Base-by-base conservation (phyloP, 129 eudicot genomes). In the Smallanthus sonchifolius region DNA sequence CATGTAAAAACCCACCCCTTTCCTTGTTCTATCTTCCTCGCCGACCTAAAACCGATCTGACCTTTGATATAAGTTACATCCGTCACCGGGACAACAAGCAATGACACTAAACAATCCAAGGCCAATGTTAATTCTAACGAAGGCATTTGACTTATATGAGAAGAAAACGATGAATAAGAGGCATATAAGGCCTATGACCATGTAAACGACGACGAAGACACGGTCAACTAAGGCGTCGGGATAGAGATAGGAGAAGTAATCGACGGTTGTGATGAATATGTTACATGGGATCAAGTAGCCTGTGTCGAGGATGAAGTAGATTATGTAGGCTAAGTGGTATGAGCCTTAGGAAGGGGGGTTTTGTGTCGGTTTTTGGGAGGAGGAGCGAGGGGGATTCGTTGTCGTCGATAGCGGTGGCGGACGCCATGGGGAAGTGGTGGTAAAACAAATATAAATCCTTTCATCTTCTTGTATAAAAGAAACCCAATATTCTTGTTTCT, bases 181-280 rank as follows among this genome's bases (percentile, higher is more conserved):
- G 1, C 80, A 76, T 1, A 79, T 43, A 13, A 95, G 84, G 3
- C 89, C 94, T 0, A 88, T 68, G 0, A 88, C 28, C 99, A 88
- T 91, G 81, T 91, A 91, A 0, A 75, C 90, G 44, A 91, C 69
- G 9, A 85, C 82, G 77, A 95, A 95, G n/a, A 89, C 84, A 14
- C 99, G 97, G 74, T 95, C 99, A 20, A 91, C 90, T 65, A 88
- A 65, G 37, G 80, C 90, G n/a, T 76, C 81, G 14, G 97, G 99
- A 82, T 95, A 95, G 65, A 95, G 96, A 65, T 81, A 91, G 44
- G 85, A 51, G 81, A 95, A 95, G 88, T 95, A 95, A 68, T 95
- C 99, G 65, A 95, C 99, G 90, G 99, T 97, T 11, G 99, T 95
- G 90, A 95, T 91, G 92, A 91, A 95, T 55, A 96, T 96, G 80